Conservation (phyloP, 2,329 filamentous ascomycete genomes). For the Pseudocercospora cruenta region DNA sequence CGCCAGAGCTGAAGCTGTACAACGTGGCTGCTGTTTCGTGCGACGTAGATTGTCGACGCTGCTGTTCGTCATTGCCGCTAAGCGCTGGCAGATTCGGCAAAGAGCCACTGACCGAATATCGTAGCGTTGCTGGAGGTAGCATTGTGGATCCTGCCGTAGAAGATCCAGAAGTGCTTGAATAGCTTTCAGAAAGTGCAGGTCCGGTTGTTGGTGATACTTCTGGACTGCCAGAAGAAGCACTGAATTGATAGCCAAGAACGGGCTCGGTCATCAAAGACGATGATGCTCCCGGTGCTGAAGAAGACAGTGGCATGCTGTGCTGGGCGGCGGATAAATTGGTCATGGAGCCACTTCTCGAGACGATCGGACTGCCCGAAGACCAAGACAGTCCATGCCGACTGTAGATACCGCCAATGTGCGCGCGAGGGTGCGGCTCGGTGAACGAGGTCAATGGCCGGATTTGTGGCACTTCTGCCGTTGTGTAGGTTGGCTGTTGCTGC, state of each 20-base stretch:
- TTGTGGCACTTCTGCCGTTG: slow-evolving; percentile 28
- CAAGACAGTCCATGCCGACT: slow-evolving; percentile 38
- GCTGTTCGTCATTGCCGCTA: slow-evolving; percentile 15
- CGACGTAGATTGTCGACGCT: slow-evolving; percentile 24
- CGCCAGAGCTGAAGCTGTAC: slow-evolving; percentile 36
- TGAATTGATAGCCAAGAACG: slow-evolving; percentile 38
- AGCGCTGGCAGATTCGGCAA: slow-evolving; percentile 19
- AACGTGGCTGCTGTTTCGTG: slow-evolving; percentile 29
- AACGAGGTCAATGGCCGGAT: slow-evolving; percentile 32
- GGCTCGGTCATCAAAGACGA: slow-evolving; percentile 22
- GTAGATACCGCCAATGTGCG: slow-evolving; percentile 35
- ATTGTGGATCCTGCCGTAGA: slow-evolving; percentile 26
- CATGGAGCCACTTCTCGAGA: slow-evolving; percentile 20
- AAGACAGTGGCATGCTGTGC: slow-evolving; percentile 15
- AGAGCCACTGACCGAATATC: slow-evolving; percentile 15
- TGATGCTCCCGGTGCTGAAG: slow-evolving; percentile 11
- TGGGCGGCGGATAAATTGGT: slow-evolving; percentile 10
- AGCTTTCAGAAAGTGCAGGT: slow-evolving; percentile 28
- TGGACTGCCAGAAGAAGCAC: slow-evolving; percentile 28
- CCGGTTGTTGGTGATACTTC: slow-evolving; percentile 31
- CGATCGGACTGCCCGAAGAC: slow-evolving; percentile 26
- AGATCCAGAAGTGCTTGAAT: slow-evolving; percentile 25
- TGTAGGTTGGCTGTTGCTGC: slow-evolving; percentile 24
- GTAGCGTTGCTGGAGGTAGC: slow-evolving; percentile 29
- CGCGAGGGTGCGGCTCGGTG: slow-evolving; percentile 28